Conservation (phyloP, 2,329 filamentous ascomycete species). For the Neodidymelliopsis sp. region DNA sequence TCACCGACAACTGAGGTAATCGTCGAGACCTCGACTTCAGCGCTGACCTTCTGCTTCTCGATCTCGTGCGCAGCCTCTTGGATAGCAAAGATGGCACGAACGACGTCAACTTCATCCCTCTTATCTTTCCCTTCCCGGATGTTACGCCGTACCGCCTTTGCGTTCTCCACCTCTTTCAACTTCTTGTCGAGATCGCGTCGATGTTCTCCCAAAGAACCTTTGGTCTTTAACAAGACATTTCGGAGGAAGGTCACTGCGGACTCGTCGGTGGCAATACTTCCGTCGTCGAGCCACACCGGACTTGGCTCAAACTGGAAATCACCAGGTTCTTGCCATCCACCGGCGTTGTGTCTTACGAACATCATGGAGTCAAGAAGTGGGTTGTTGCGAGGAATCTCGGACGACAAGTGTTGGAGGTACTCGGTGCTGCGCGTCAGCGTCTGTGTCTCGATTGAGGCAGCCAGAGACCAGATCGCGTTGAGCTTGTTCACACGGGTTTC, state of each 20-base stretch:
- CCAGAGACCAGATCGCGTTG: slow-evolving; percentile 85
- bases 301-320: slow-evolving; percentile 92
- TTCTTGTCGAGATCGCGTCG: slow-evolving; percentile 86
- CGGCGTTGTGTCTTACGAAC: slow-evolving; percentile 93
- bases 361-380: slow-evolving; percentile 95
- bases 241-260: slow-evolving; percentile 87
- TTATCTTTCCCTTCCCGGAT: slow-evolving; percentile 86
- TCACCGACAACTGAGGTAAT: slow-evolving; percentile 93
- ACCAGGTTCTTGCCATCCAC: slow-evolving; percentile 79
- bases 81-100: slow-evolving; percentile 80
- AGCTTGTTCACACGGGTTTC: slow-evolving; percentile 86
- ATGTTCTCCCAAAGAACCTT: slow-evolving; percentile 80
- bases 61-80: slow-evolving; percentile 86
- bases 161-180: slow-evolving; percentile 80
- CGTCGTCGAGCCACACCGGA: slow-evolving; percentile 96
- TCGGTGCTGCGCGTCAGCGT: slow-evolving; percentile 77
- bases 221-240: slow-evolving; percentile 91
- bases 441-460: slow-evolving; percentile 79
- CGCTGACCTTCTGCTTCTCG: slow-evolving; percentile 83
- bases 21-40: slow-evolving; percentile 91
- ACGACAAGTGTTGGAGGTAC: slow-evolving; percentile 74
- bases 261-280: slow-evolving; percentile 84
- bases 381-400: slow-evolving; percentile 86
- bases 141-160: slow-evolving; percentile 75
- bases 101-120: slow-evolving; percentile 85